Base-by-base conservation (phyloP, 2,329 filamentous ascomycete species). In the Ophiosphaerella herpotricha region DNA sequence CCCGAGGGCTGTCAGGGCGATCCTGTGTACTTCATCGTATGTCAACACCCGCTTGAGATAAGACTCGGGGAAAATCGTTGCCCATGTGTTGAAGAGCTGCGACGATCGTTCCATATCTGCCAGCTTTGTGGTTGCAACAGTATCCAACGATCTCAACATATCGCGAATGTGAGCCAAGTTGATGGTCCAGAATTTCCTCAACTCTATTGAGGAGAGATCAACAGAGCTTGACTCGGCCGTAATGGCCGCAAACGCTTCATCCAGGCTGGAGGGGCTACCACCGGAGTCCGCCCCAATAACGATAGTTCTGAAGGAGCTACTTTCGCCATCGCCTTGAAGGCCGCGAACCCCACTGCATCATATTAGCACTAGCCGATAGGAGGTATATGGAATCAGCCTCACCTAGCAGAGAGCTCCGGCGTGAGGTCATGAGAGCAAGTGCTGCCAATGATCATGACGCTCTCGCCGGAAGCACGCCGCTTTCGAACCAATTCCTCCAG, bases 401-500 rank as follows among this genome's bases (percentile, higher is more conserved):
- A 58, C 57, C 46, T 74, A 54, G 73, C 73, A 3, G 76, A 76
- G 5, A 75, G 46, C 39, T 75, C 66, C 48, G 75, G 73, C 4
- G 72, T 67, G 18, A 78, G 71, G 13, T 82, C 78, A 14, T 82
- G 79, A 1, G 79, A 80, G 21, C 85, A 71, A 7, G 88, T 87
- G 5, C 89, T 91, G n/a, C 92, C 94, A 29, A 97, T 75, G 14
- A 97, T 80, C 47, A 92, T 81, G 43, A 96, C 82, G 51, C 83
- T 83, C 58, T 86, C 82, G 4, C 91, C 91, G 34, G 84, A 80
- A 46, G 82, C 80, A 78, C 92, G 88, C 50, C 87, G 81, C 51
- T 83, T 82, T 61, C 92, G 87, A 23, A 96, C 84, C 6, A 88
- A 78, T 40, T 83, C 81, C 45, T 89, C 85, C 11, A 99, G 75